phyloP scores from a whole-genome alignment of 495 filamentous ascomycete genomes.

The Xylaria cubensis region DNA sequence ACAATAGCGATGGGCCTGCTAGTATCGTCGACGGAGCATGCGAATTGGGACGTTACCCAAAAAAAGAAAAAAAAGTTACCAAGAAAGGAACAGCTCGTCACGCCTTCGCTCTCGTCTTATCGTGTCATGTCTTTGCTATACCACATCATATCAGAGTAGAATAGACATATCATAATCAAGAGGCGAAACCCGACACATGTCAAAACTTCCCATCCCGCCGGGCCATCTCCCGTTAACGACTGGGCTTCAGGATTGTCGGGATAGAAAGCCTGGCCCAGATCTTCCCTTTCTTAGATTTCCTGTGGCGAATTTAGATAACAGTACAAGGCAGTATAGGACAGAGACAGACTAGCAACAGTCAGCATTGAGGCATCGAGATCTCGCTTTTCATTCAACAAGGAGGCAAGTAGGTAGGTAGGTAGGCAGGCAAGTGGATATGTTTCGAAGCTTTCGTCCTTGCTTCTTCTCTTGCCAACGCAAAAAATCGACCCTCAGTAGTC shows the following conservation, averaged over 20 bases:
- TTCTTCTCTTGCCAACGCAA: slow-evolving; percentile 5
- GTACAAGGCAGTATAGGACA: background rate
- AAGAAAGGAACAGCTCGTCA: slow-evolving; percentile 2
- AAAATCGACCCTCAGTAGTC: slow-evolving; percentile 4
- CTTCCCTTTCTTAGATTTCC: background rate
- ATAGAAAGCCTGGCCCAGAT: slow-evolving; percentile 1
- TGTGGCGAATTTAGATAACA: background rate
- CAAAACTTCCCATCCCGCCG: background rate
- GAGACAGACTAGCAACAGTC: background rate
- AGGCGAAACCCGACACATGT: slow-evolving; percentile 4
- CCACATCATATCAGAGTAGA: background rate
- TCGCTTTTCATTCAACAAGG: background rate
- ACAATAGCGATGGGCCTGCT: background rate
- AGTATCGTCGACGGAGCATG: slow-evolving; percentile 21
- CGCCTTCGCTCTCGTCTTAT: slow-evolving; percentile 11
- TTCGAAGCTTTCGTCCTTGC: slow-evolving; percentile 1
- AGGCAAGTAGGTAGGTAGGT: too few relatives aligned
- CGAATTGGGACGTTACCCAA: slow-evolving; percentile 25
- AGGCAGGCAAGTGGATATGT: slow-evolving; percentile 17
- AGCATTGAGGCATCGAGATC: slow-evolving; percentile 13
- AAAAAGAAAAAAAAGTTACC: background rate
- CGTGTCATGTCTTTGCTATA: background rate
- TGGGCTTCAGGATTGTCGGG: slow-evolving; percentile 1
- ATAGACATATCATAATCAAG: slow-evolving; percentile 6
- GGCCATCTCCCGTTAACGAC: background rate